Conservation (phyloP, 208 protist genomes). For the Trypanosoma scelopori region DNA sequence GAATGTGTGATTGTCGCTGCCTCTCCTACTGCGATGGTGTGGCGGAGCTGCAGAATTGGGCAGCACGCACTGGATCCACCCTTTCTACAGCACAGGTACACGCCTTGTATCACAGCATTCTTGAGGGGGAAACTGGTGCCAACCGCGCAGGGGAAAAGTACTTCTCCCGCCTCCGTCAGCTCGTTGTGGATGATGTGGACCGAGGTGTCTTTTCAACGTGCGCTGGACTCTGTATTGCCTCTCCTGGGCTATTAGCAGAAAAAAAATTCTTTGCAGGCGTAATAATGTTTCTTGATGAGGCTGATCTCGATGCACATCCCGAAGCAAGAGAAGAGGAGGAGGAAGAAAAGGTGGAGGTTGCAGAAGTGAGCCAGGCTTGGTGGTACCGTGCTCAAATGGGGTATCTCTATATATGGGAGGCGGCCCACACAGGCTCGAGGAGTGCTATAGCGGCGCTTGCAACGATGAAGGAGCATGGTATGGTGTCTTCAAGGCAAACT, state of each 20-base stretch:
- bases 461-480: slow-evolving; percentile 67
- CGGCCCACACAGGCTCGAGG: slow-evolving; percentile 37
- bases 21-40: slow-evolving; percentile 25
- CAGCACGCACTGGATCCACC: slow-evolving; percentile 4
- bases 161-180: slow-evolving; percentile 8
- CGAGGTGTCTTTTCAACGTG: slow-evolving; percentile 30
- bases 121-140: slow-evolving; percentile 6
- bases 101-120: slow-evolving; percentile 26
- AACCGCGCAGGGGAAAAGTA: slow-evolving; percentile 10
- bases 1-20: slow-evolving; percentile 20
- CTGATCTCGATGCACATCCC: background rate
- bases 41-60: slow-evolving; percentile 14
- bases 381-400: slow-evolving; percentile 12
- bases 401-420: slow-evolving; percentile 26
- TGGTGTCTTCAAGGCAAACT: slow-evolving; percentile 43
- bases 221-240: slow-evolving; percentile 13
- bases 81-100: slow-evolving; percentile 23
- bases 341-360: background rate
- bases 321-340: background rate
- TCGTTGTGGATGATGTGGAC: slow-evolving; percentile 27
- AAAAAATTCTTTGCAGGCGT: slow-evolving; percentile 28
- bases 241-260: slow-evolving; percentile 1
- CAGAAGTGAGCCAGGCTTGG: slow-evolving; percentile 15
- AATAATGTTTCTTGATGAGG: slow-evolving; percentile 23
- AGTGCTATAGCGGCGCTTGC: slow-evolving; percentile 54